A percentile compares a stretch with the other conserved stretches of the same genome.
phyloP scores from a whole-genome alignment of 805 yeast species.

The Yarrowia porcina region DNA sequence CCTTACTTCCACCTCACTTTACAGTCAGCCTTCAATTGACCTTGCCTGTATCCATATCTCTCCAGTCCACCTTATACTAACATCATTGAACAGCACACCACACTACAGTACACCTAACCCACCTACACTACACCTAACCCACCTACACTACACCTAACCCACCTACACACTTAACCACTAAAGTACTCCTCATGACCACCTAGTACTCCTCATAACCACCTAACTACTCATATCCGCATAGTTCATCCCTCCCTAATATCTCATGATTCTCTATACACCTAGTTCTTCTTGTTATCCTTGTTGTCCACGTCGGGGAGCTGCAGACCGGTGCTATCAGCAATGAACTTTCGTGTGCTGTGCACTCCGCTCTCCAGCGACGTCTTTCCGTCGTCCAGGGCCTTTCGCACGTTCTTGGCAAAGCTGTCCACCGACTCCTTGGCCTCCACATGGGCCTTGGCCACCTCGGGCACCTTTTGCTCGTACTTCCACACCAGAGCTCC shows the following conservation, averaged over 20 bases:
- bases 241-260: not conserved
- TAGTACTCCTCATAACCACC: too few relatives aligned
- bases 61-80: too few relatives aligned
- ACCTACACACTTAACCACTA: too few relatives aligned
- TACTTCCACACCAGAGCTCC: constrained; percentile 54
- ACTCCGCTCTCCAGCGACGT: constrained; percentile 42
- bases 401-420: constrained; percentile 46
- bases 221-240: too few relatives aligned
- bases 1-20: too few relatives aligned
- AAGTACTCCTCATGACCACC: too few relatives aligned
- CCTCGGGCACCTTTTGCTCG: constrained; percentile 60
- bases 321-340: constrained; percentile 64
- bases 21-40: too few relatives aligned
- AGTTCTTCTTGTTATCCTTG: constrained; percentile 38
- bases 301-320: constrained; percentile 59
- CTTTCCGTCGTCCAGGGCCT: constrained; percentile 43
- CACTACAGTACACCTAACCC: too few relatives aligned
- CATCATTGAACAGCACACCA: too few relatives aligned
- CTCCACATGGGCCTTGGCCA: constrained; percentile 60
- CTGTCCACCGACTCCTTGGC: constrained; percentile 48
- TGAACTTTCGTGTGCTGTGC: constrained; percentile 42
- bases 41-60: too few relatives aligned
- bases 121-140: too few relatives aligned
- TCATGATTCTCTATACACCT: not conserved
- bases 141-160: too few relatives aligned